These are phyloP conservation scores for Globisporangium spinosum DNA, from an alignment of 352 stramenopile species.

Conservation along the genomic window DNA sequence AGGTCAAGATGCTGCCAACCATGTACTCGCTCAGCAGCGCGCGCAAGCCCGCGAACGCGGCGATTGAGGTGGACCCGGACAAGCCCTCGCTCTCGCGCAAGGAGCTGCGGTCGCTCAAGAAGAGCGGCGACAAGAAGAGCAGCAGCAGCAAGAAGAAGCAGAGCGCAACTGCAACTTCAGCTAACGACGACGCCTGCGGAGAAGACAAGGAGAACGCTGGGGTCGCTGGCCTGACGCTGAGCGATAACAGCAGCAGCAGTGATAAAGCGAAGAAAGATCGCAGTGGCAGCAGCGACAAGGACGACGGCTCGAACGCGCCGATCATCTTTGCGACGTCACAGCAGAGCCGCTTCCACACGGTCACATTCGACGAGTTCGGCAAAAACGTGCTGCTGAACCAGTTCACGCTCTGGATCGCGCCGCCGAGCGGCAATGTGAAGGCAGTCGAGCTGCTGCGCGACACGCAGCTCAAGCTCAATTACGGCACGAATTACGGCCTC, in stretches of 20 bases:
- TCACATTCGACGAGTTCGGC: slow-evolving; percentile 55
- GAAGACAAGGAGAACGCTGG: background rate
- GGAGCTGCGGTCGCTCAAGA: slow-evolving; percentile 36
- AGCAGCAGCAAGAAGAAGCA: too few relatives aligned
- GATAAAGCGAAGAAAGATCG: background rate
- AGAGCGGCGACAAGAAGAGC: slow-evolving; percentile 24
- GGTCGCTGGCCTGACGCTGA: background rate
- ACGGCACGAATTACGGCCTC: slow-evolving; percentile 74
- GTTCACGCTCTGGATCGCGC: slow-evolving; percentile 42
- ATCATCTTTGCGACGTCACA: slow-evolving; percentile 36
- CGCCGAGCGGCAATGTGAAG: slow-evolving; percentile 10
- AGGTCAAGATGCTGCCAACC: slow-evolving; percentile 29
- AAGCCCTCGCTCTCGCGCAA: slow-evolving; percentile 38
- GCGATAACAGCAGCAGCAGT: background rate
- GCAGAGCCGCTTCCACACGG: slow-evolving; percentile 61
- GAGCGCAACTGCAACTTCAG: background rate
- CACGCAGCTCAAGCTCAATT: slow-evolving; percentile 71
- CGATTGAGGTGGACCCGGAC: slow-evolving; percentile 18
- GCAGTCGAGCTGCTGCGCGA: slow-evolving; percentile 57
- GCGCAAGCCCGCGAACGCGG: slow-evolving; percentile 26
- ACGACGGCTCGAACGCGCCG: background rate
- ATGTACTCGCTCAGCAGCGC: slow-evolving; percentile 33
- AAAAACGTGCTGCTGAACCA: slow-evolving; percentile 60
- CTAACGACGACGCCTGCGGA: background rate
- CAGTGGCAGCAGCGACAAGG: too few relatives aligned